These are phyloP conservation scores for Eragrostis nindensis DNA, from an alignment of 176 grass and related monocot genomes.

Conservation along the genomic window DNA sequence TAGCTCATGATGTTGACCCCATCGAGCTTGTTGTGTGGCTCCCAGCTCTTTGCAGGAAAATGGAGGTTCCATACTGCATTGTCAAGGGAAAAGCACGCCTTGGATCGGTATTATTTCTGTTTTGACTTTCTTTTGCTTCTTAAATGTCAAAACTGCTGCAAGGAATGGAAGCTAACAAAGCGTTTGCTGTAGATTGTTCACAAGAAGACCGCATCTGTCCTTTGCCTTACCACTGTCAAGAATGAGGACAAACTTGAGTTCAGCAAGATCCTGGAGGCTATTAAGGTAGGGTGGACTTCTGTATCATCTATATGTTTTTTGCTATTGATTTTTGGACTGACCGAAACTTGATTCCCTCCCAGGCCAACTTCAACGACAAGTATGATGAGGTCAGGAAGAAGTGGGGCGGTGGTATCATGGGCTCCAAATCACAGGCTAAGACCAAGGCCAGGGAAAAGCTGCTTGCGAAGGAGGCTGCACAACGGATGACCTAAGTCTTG, in stretches of 20 bases:
- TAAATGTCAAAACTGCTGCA: neutral
- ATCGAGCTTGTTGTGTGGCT: slow-evolving; percentile 70
- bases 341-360: neutral
- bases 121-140: neutral
- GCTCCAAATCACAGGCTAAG: slow-evolving; percentile 56
- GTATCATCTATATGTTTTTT: neutral
- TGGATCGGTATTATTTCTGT: slow-evolving; percentile 48
- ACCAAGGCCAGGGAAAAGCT: slow-evolving; percentile 60
- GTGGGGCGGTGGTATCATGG: slow-evolving; percentile 57
- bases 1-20: slow-evolving; percentile 75
- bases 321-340: neutral
- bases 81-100: slow-evolving; percentile 70
- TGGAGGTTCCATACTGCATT: slow-evolving; percentile 75
- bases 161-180: neutral
- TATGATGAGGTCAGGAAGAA: slow-evolving; percentile 62
- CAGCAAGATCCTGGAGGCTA: slow-evolving; percentile 62
- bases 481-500: slow-evolving; percentile 46
- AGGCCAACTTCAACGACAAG: slow-evolving; percentile 61
- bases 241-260: slow-evolving; percentile 65
- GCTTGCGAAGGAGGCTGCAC: slow-evolving; percentile 49
- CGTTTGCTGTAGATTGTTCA: slow-evolving; percentile 48
- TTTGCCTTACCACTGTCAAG: slow-evolving; percentile 58
- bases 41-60: slow-evolving; percentile 70
- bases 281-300: slow-evolving; percentile 36
- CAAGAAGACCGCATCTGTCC: slow-evolving; percentile 60